A percentile compares a stretch with the other conserved stretches of the same genome.
Conservation (phyloP, 2,329 filamentous ascomycete genomes). For the Septoria linicola region DNA sequence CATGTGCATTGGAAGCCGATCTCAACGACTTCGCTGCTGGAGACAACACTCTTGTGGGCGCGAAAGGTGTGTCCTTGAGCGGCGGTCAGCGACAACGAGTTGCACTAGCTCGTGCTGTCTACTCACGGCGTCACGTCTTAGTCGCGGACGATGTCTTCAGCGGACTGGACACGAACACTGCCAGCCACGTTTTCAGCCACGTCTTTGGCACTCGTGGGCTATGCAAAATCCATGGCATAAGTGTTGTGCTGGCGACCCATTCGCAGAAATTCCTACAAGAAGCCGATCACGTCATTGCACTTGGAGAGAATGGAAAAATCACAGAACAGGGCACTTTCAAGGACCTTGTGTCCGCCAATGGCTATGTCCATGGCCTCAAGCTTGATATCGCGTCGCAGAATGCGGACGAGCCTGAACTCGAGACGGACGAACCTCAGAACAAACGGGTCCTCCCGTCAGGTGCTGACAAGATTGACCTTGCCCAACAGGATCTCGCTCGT, state of each 20-base stretch:
- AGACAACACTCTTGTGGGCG: slow-evolving; percentile 76
- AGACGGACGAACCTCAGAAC: background rate
- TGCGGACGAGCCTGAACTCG: background rate
- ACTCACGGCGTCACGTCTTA: slow-evolving; percentile 73
- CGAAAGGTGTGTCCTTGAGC: slow-evolving; percentile 79
- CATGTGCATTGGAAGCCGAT: slow-evolving; percentile 73
- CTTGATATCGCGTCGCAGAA: background rate
- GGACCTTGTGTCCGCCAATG: slow-evolving; percentile 21
- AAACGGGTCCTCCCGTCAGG: background rate
- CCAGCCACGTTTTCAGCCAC: slow-evolving; percentile 44
- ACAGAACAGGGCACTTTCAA: slow-evolving; percentile 41
- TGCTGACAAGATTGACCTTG: slow-evolving; percentile 14
- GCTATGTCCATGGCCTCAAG: slow-evolving; percentile 17
- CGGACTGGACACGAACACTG: slow-evolving; percentile 64
- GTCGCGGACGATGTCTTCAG: slow-evolving; percentile 79
- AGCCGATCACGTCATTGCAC: slow-evolving; percentile 45
- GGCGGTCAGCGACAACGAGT: slow-evolving; percentile 83
- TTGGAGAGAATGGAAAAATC: slow-evolving; percentile 35
- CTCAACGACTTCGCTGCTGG: slow-evolving; percentile 73
- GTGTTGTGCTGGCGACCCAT: slow-evolving; percentile 49
- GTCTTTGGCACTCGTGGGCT: slow-evolving; percentile 47
- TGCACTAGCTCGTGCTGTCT: slow-evolving; percentile 75
- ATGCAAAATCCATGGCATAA: slow-evolving; percentile 40
- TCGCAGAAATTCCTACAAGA: slow-evolving; percentile 37
- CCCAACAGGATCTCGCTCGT: slow-evolving; percentile 25